Conservation (phyloP, 345 rosid genomes). For the Salix koriyanagi region DNA sequence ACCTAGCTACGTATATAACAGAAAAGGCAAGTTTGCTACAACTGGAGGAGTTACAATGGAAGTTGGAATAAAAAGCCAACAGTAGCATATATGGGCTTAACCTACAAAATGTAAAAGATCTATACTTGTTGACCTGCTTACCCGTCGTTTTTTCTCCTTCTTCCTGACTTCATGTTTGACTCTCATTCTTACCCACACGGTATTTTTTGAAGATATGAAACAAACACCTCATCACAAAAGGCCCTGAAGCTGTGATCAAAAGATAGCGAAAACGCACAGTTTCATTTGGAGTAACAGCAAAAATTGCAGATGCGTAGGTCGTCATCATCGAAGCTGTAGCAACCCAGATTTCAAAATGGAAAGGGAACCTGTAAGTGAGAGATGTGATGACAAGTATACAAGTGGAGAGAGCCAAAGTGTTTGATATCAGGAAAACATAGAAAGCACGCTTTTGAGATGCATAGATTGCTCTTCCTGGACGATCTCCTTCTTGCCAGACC, state of each 20-base stretch:
- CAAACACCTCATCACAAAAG: not conserved
- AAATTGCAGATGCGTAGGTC: conserved; percentile 22
- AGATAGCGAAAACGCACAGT: conserved; percentile 12
- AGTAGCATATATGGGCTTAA: no score
- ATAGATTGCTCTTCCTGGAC: conserved; percentile 6
- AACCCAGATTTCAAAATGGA: conserved; percentile 18
- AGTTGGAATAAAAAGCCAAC: no score
- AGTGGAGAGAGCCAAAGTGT: conserved; percentile 4
- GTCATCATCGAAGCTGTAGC: conserved; percentile 18
- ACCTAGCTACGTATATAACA: no score
- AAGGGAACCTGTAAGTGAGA: conserved; percentile 21
- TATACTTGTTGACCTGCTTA: no score
- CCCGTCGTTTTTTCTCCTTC: no score
- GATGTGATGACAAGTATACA: conserved; percentile 15
- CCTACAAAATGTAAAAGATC: no score
- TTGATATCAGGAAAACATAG: conserved; percentile 25
- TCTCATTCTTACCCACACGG: no score
- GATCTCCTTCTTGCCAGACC: conserved; percentile 23
- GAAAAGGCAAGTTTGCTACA: no score
- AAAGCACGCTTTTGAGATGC: conserved; percentile 10
- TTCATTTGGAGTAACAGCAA: conserved; percentile 22
- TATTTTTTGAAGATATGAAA: not conserved
- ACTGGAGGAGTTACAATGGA: no score
- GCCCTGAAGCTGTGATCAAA: not conserved
- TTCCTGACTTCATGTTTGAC: no score